Conservation (phyloP, 1,139 yeast genomes). For the Kodamaea plutei region DNA sequence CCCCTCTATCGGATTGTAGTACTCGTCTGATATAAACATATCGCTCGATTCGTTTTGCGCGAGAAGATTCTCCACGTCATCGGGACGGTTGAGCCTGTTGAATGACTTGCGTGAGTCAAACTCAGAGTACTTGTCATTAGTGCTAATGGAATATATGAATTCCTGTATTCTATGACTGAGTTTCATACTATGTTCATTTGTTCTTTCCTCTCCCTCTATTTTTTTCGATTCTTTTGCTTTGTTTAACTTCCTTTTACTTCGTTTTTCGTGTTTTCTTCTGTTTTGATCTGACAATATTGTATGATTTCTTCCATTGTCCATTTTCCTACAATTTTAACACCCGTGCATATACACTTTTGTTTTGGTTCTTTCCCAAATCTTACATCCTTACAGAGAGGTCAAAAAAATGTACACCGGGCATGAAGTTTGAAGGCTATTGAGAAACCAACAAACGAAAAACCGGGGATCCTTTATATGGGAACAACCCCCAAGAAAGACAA, state of each 20-base stretch:
- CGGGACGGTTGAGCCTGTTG: constrained; percentile 43
- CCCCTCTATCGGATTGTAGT: constrained; percentile 28
- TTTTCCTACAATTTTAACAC: too few relatives aligned
- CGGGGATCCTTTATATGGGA: constrained; percentile 46
- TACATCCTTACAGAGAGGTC: too few relatives aligned
- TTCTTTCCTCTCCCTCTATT: too few relatives aligned
- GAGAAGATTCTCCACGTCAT: constrained; percentile 24
- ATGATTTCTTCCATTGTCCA: too few relatives aligned
- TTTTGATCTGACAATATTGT: too few relatives aligned
- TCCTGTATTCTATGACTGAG: constrained; percentile 41
- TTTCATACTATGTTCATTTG: constrained; percentile 20
- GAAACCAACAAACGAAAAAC: constrained; percentile 45
- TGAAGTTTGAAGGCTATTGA: constrained; percentile 46
- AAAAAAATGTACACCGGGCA: constrained; percentile 53
- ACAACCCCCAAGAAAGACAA: constrained; percentile 29
- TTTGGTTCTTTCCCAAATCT: too few relatives aligned
- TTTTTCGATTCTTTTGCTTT: background rate
- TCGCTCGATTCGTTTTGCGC: constrained; percentile 29
- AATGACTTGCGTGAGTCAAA: constrained; percentile 51
- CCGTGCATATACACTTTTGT: too few relatives aligned
- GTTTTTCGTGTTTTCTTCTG: too few relatives aligned
- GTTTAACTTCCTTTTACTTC: background rate
- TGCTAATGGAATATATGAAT: constrained; percentile 59
- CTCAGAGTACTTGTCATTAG: constrained; percentile 68
- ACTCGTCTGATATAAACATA: constrained; percentile 13